Evolutionary conservation across 495 filamentous ascomycete genomes (phyloP).

Genomic region (Beverwykella pulmonaria): DNA sequence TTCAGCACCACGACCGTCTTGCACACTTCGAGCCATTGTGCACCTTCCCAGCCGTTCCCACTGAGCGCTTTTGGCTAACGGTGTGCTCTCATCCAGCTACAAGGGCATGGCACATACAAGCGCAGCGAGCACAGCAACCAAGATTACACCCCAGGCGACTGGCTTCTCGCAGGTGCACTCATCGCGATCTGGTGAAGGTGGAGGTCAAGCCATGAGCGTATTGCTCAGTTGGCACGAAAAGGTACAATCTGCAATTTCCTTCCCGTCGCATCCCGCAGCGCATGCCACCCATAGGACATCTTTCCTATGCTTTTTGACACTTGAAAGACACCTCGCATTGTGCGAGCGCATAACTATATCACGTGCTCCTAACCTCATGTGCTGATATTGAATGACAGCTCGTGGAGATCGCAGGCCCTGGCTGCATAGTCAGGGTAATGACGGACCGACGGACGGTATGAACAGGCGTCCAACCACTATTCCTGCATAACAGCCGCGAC

Average conservation of each 20-base stretch:
- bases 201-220: slow-evolving; percentile 88
- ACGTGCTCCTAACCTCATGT: slow-evolving; percentile 11
- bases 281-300: background rate
- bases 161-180: slow-evolving; percentile 82
- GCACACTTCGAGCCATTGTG: background rate
- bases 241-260: slow-evolving; percentile 38
- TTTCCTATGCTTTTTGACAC: slow-evolving; percentile 1
- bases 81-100: slow-evolving; percentile 57
- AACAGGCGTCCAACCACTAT: slow-evolving; percentile 30
- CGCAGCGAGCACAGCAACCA: slow-evolving; percentile 33
- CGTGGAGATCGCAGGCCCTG: slow-evolving; percentile 83
- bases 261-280: background rate
- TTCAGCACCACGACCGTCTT: background rate
- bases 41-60: background rate
- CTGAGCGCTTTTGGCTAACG: slow-evolving; percentile 14
- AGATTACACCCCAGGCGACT: slow-evolving; percentile 75
- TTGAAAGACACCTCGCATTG: background rate
- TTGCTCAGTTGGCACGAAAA: slow-evolving; percentile 96
- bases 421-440: slow-evolving; percentile 87
- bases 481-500: background rate
- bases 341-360: background rate
- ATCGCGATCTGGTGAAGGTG: slow-evolving; percentile 70
- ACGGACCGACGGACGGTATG: slow-evolving; percentile 87
- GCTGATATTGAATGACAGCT: slow-evolving; percentile 48
- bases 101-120: slow-evolving; percentile 70